A percentile compares a stretch with the other conserved stretches of the same genome.
Conservation (phyloP, 345 rosid genomes). For the Brassica napus region DNA sequence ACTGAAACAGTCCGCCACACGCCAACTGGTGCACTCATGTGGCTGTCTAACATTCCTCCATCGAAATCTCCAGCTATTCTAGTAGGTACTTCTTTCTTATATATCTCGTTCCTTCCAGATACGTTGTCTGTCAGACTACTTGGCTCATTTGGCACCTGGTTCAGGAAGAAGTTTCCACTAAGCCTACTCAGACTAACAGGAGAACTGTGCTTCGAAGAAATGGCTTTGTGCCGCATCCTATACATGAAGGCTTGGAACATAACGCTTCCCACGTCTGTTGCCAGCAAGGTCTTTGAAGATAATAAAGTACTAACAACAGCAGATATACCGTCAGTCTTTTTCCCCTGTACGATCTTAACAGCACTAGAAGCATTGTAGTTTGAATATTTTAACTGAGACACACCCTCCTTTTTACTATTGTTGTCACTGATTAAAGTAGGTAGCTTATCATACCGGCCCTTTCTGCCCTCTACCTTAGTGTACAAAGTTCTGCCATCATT, state of each 20-base stretch:
- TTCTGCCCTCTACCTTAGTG: conserved; percentile 65
- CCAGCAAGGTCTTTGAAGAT: conserved; percentile 69
- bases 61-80: conserved; percentile 94
- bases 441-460: conserved; percentile 51
- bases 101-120: conserved; percentile 70
- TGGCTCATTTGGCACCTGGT: conserved; percentile 72
- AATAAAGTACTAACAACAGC: conserved; percentile 55
- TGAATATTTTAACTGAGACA: conserved; percentile 53
- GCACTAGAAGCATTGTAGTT: conserved; percentile 56
- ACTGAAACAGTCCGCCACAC: conserved; percentile 95
- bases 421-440: conserved; percentile 43
- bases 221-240: conserved; percentile 71
- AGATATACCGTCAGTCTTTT: conserved; percentile 49
- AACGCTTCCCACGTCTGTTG: conserved; percentile 83
- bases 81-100: conserved; percentile 90
- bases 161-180: conserved; percentile 55
- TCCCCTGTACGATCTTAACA: conserved; percentile 54
- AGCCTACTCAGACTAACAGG: conserved; percentile 64
- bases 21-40: conserved; percentile 80
- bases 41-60: conserved; percentile 77
- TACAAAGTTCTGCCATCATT: conserved; percentile 50
- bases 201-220: conserved; percentile 49
- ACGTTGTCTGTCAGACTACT: conserved; percentile 74
- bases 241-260: conserved; percentile 92
- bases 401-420: conserved; percentile 50